Evolutionary conservation across 441 rosid species (phyloP).

Genomic region (Pelargonium myrrhifolium): DNA sequence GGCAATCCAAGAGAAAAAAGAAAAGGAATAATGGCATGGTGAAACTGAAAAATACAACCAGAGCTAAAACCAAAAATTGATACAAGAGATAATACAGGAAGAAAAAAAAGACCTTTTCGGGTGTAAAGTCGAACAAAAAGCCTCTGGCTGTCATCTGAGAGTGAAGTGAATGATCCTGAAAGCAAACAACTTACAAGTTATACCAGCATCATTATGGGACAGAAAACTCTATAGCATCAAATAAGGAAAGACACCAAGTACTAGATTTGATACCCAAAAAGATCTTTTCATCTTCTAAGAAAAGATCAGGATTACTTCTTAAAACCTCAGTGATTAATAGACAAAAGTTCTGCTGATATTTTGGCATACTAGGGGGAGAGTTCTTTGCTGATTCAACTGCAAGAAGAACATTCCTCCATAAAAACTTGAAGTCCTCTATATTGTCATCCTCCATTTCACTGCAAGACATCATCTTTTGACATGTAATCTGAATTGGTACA

Average conservation of each 20-base stretch:
- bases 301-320: constrained; percentile 45
- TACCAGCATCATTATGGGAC: constrained; percentile 12
- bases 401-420: constrained; percentile 54
- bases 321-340: constrained; percentile 62
- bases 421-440: constrained; percentile 29
- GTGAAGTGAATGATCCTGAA: constrained; percentile 60
- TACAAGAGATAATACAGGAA: constrained; percentile 9
- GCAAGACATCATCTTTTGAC: constrained; percentile 28
- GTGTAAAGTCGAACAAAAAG: constrained; percentile 79
- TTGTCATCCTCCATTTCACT: constrained; percentile 26
- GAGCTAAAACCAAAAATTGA: constrained; percentile 8
- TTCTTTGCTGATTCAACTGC: constrained; percentile 44
- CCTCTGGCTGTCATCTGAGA: constrained; percentile 68
- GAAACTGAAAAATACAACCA: constrained; percentile 1
- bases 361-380: constrained; percentile 35
- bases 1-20: neutral
- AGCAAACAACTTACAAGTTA: constrained; percentile 25
- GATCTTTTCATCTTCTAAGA: constrained; percentile 47
- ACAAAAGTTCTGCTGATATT: constrained; percentile 66
- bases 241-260: constrained; percentile 15
- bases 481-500: constrained; percentile 53
- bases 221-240: neutral
- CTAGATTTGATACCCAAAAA: constrained; percentile 48
- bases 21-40: neutral
- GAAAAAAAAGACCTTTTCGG: constrained; percentile 57